Conservation (phyloP, 805 yeast genomes). For the Nakazawaea wickerhamii region DNA sequence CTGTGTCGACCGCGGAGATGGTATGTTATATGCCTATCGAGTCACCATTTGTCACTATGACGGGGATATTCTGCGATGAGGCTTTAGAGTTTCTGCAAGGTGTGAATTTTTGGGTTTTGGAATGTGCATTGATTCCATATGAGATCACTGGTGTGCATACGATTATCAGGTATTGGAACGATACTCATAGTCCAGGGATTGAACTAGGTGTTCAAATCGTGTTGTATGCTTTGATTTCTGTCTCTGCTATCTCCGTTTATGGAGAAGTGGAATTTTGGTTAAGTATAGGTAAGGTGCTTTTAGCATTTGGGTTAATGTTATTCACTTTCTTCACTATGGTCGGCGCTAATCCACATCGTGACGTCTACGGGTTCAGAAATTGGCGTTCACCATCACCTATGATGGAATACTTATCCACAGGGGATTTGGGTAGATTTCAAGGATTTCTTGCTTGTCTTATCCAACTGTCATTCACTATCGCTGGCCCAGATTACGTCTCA, state of each 20-base stretch:
- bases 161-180: constrained; percentile 42
- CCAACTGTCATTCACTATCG: constrained; percentile 72
- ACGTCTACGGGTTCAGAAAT: constrained; percentile 30
- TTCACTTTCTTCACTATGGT: constrained; percentile 45
- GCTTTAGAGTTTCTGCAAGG: constrained; percentile 42
- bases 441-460: constrained; percentile 68
- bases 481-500: constrained; percentile 83
- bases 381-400: constrained; percentile 32
- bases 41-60: constrained; percentile 41
- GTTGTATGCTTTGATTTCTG: constrained; percentile 35
- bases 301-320: constrained; percentile 38
- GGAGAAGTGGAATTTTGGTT: constrained; percentile 48
- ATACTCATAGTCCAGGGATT: constrained; percentile 40
- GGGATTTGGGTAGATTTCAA: constrained; percentile 58
- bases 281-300: constrained; percentile 36
- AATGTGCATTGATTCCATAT: constrained; percentile 43
- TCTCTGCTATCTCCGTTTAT: constrained; percentile 38
- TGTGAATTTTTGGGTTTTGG: constrained; percentile 46
- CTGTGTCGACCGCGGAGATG: constrained; percentile 40
- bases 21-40: constrained; percentile 42
- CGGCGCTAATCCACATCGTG: constrained; percentile 47
- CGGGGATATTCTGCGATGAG: constrained; percentile 41
- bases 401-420: constrained; percentile 43
- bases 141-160: constrained; percentile 43
- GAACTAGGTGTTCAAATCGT: constrained; percentile 37